Evolutionary conservation across 805 yeast genomes (phyloP), one percentile per base, ranked within the genome.

Genomic region (Metschnikowia hibisci): DNA sequence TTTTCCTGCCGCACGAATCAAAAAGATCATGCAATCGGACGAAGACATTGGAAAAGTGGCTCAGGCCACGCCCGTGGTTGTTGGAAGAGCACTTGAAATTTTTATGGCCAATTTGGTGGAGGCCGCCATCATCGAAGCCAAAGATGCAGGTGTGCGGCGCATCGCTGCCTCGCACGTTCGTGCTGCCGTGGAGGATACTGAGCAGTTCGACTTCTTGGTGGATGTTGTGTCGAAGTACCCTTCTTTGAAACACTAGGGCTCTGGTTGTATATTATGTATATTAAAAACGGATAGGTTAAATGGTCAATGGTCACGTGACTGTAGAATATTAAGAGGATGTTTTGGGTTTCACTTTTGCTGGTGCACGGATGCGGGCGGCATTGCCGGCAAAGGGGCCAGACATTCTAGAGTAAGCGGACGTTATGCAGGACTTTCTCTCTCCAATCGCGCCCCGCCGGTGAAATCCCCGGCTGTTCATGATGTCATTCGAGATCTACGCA

Each of bases 41-140:
- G 99, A 93, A 51, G 99, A 93, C 51, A 90, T 93, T 34, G 99
- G 99, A 3, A 93, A 93, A 61, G 98, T 93, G 4, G 96, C 99
- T 3, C 97, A 90, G 60, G 97, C 96, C 2, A 95, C 99, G 2
- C 99, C 99, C 0, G 85, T 91, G n/a, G 91, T 91, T 13, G 96
- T 93, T 7, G 97, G 98, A 6, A 78, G 96, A 49, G 96, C 99
- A 0, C 71, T 93, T 41, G 98, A 93, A 66, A 77, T 88, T 47
- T 93, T 93, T 61, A 80, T 93, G 76, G 87, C 95, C 39, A 80
- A 93, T 42, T 73, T 93, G 43, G 95, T 93, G 39, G 90, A 87
- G 54, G 88, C 86, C 36, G 77, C 95, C 15, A 82, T 87, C 40
- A 74, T 77, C 32, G 87, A 85, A 50, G 96, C 97, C 4, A 78